A percentile compares a stretch with the other conserved stretches of the same genome.
phyloP scores from a whole-genome alignment of 1,284 basidiomycete genomes.

The Sporisorium reilianum region DNA sequence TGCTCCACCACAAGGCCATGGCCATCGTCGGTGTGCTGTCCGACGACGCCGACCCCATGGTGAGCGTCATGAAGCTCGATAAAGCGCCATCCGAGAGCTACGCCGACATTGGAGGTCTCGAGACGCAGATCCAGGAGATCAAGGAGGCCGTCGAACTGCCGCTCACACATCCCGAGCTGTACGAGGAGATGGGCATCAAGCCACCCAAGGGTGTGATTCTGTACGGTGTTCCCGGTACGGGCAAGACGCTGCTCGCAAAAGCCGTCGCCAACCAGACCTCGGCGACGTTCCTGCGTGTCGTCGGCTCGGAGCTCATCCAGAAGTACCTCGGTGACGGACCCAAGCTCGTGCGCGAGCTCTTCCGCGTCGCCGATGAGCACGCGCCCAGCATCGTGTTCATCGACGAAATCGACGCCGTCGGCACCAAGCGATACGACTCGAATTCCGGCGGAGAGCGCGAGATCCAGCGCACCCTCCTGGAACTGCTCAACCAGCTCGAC shows the following conservation, averaged over 20 bases:
- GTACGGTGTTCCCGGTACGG: constrained; percentile 98
- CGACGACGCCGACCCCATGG: constrained; percentile 97
- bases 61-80: constrained; percentile 94
- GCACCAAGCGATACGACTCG: constrained; percentile 72
- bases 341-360: constrained; percentile 72
- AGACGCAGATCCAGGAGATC: constrained; percentile 97
- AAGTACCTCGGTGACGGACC: constrained; percentile 95
- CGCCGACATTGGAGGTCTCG: constrained; percentile 96
- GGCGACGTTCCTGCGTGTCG: constrained; percentile 96
- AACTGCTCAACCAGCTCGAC: constrained; percentile 80
- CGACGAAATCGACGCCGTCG: constrained; percentile 72
- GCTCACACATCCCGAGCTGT: constrained; percentile 96
- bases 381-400: constrained; percentile 72
- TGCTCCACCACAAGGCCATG: constrained; percentile 96
- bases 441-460: constrained; percentile 72
- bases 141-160: constrained; percentile 99
- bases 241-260: constrained; percentile 97
- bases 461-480: constrained; percentile 71
- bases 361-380: constrained; percentile 71
- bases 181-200: constrained; percentile 99
- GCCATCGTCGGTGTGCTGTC: constrained; percentile 94
- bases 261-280: constrained; percentile 99
- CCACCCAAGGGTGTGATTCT: constrained; percentile 99
- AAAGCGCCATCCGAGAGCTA: constrained; percentile 99
- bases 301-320: constrained; percentile 98